Base-by-base conservation (phyloP, 305 asterid genomes). In the Fraxinus greggii region DNA sequence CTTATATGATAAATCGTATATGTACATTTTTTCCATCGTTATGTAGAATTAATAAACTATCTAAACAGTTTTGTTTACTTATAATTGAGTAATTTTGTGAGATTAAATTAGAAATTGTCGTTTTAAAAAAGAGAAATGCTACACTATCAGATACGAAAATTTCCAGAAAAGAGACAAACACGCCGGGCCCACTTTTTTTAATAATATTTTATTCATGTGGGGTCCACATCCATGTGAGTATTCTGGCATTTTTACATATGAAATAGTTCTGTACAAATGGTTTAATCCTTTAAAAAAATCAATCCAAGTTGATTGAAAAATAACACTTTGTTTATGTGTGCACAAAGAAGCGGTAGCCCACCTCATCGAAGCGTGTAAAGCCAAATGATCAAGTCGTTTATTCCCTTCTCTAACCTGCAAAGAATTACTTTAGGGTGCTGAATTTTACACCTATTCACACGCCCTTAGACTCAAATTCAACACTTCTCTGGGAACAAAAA, bases 331-430 rank as follows among this genome's bases (percentile, higher is more conserved):
- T 24, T 65, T 7, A 23, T 59, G 15, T 61, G 32, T 61, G 17
- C 2, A 61, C 28, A 32, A 78, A 78, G 63, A 7, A 23, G 54
- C 56, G 9, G 23, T 33, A 13, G 61, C 36, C 81, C 31, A 63
- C 42, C 76, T 63, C 81, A 78, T 78, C 59, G 35, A 78, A 33
- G 40, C 75, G 75, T 61, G 75, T 61, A 61, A 78, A 78, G 81
- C 17, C 4, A 13, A 35, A 21, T 13, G 76, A 63, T 61, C 65
- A 35, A 78, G 15, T 36, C 3, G 42, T 76, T 9, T 65, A 24
- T 38, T 36, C 28, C 40, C 76, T 74, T 61, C 35, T 19, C 69
- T 61, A 56, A 74, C 54, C 32, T 26, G 76, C 42, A 75, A 81
- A 21, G 80, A 61, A 75, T 81, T 33, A 81, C 69, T 81, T 75